Base-by-base conservation (phyloP, 106 monocot genomes). In the Acorus calamus region DNA sequence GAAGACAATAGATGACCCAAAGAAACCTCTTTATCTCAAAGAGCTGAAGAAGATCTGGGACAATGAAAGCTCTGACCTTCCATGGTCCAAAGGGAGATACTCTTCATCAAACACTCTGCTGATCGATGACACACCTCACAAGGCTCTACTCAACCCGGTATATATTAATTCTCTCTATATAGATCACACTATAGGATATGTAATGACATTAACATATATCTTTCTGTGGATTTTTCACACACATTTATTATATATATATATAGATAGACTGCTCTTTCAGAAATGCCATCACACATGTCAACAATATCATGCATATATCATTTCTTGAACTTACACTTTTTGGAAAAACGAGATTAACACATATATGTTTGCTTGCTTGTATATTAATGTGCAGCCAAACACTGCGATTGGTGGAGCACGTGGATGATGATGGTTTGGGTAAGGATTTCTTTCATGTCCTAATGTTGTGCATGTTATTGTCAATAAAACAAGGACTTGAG, bases 1-100 rank as follows among this genome's bases (percentile, higher is more conserved):
- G 28, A 63, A 41, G 57, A 57, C 57, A 41, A 7, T 57, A 42
- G 6, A 57, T 13, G 42, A 57, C 57, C 14, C 14, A 4, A 3
- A 63, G 3, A 63, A 63, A 8, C 63, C 63, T 14, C 14, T 63
- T 6, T 63, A 50, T 13, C 3, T 63, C 10, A 63, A 63, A 5
- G 63, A 63, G 49, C 63, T 63, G 63, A 63, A 13, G 63, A 63
- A 50, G 63, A 5, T 63, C 4, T 63, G 63, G 63, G 63, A 63
- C 4, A 14, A 14, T 13, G 28, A 41, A 3, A 14, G 3, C 6
- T 4, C 9, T 14, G 2, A 6, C 3, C 12, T 28, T 4, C 57
- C 28, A 6, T 14, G 13, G 57, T 5, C 28, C 3, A 13, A 4
- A 6, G 7, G 50, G 7, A 3, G 50, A 2, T 63, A 50, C 11